Base-by-base conservation (phyloP, 805 yeast genomes). In the Clavispora carvajalis region DNA sequence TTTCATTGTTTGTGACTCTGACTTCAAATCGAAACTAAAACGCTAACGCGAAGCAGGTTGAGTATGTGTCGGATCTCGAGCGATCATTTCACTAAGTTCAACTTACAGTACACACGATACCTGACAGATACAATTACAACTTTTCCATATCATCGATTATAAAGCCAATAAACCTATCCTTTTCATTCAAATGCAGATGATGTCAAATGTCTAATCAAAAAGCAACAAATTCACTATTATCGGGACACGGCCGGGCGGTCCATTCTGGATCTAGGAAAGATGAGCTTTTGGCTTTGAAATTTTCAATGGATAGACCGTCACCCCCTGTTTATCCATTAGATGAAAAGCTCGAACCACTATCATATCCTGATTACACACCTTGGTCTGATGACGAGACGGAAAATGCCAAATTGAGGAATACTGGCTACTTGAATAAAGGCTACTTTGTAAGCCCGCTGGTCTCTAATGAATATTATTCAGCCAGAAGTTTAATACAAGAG, bases 341-440 rank as follows among this genome's bases (percentile, higher is more conserved):
- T 38, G 67, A 57, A n/a, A 25, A 40, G 10, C 31, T 31, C 19
- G 34, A 39, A 7, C 37, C 29, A 8, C 30, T 38, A 29, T 61
- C 62, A 7, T 84, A 74, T 50, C 95, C 95, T 0, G 95, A 85
- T 57, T 85, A 77, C 55, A 62, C 60, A 29, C 82, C 88, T 0
- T 86, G 95, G 93, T 37, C 37, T 16, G 45, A 62, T 29, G 49
- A 58, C 3, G 53, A 55, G 11, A 53, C 45, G 8, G 37, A 51
- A 21, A 80, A 77, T 48, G 67, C 62, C 4, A 58, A 77, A 19
- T 73, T 82, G 52, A 69, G 73, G 37, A 73, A 67, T 24, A 69
- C 63, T 1, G 48, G 62, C 16, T 63, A 73, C 53, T 65, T 86
- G 33, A 87, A 82, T 48, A 79, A 82, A 51, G 96, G 96, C 7